Evolutionary conservation across 192 early-diverging fungal genomes (phyloP), one percentile per base, ranked within the genome.

Genomic region (Podila minutissima): DNA sequence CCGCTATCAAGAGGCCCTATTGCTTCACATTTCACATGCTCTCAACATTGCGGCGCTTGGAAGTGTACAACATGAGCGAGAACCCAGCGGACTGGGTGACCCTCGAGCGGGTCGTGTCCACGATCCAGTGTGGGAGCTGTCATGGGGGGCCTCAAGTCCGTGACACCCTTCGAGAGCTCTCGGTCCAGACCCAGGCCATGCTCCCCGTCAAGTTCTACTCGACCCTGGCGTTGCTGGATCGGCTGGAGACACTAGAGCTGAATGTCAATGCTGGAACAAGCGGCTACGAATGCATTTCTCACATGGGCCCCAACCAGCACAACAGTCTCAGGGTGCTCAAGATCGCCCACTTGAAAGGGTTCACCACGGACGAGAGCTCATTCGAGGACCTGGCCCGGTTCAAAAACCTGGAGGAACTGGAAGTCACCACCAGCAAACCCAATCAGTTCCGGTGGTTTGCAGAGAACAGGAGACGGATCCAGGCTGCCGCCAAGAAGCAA

Each of bases 1-100:
- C 10, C 13, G 10, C 62, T 10, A 41, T 4, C 19, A 35, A 32
- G 11, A 5, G n/a, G 29, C 64, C 38, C 6, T 65, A 50, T 24
- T 22, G 48, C 12, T 65, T 65, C 48, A 65, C 64, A 11, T 65
- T 65, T n/a, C 35, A 65, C 15, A 24, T 19, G 46, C 64, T 65
- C 17, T 38, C 20, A 24, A 35, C 20, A 10, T 31, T 65, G 13
- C 32, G 48, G 26, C 64, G 64, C 13, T 28, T 65, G 20, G 64
- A 65, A 28, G 64, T 65, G 3, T 65, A n/a, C 48, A 15, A 50
- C 28, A 26, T 65, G 24, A 50, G 15, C 5, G 24, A 65, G 35
- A 65, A 49, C 19, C 37, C 24, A 48, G 35, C 3, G 15, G 22
- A 50, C 48, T 65, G 64, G 64, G 15, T 38, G 38, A 65, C 64